Evolutionary conservation across 176 grass and related monocot species (phyloP), one percentile per base, ranked within the genome.

Genomic region (Dendrocalamus sinicus): DNA sequence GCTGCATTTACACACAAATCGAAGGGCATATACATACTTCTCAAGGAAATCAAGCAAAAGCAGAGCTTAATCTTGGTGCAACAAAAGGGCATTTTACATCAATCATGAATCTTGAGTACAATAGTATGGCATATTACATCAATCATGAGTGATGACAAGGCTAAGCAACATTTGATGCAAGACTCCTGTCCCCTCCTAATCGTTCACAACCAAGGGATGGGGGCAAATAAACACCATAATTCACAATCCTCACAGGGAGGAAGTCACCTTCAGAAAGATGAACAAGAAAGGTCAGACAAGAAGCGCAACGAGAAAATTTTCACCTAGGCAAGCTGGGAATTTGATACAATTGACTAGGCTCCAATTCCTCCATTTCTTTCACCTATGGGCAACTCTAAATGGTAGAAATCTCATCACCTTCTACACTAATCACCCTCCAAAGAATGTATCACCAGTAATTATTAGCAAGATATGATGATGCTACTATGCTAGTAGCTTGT

Each of bases 381-480:
- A 79, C 58, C 43, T 12, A 37, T 6, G 51, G 79, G 66, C n/a
- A 75, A 65, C 43, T 73, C 67, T 30, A 87, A 80, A 84, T 80
- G 43, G 69, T 63, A 53, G 53, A 70, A 61, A 72, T 72, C 71
- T 85, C 81, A 79, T 60, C 75, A 84, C n/a, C 84, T 77, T 45
- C 83, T 91, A 75, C 51, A 37, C 81, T 85, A 77, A 85, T 41
- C 23, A 88, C 64, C 54, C 72, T 72, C 77, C 72, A 88, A 91
- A 88, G 86, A 88, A 91, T 91, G 85, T 80, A 74, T 59, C 51
- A 71, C 76, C 63, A 54, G 69, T 46, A 67, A 62, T 76, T 70
- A 70, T 23, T 75, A 84, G 85, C 70, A 76, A 54, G 32, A 78
- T 79, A 22, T 51, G 19, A 80, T 72, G 41, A 84, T 35, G 32